Conservation (phyloP, 169 alveolate genomes). For the Ichthyophthirius multifiliis region DNA sequence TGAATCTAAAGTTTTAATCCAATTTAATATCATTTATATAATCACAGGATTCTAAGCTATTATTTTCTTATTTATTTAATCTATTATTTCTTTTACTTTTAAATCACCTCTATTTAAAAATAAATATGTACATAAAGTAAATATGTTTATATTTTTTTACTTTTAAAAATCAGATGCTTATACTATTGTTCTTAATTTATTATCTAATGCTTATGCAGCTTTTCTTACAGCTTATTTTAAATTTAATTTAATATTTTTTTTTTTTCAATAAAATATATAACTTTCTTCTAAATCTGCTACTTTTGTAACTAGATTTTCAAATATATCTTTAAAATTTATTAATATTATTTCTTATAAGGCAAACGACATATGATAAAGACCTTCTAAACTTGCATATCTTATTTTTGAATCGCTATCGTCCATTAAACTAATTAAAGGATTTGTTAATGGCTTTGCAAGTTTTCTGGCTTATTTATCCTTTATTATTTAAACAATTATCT, state of each 20-base stretch:
- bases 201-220: background rate
- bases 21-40: background rate
- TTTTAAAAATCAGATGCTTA: constrained; percentile 1
- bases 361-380: background rate
- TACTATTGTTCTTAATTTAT: background rate
- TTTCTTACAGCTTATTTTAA: background rate
- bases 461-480: background rate
- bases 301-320: constrained; percentile 5
- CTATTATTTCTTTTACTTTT: background rate
- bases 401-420: background rate
- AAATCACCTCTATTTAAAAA: background rate
- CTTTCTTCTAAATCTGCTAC: background rate
- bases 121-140: background rate
- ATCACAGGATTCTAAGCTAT: background rate
- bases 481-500: too few relatives aligned
- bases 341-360: background rate
- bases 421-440: background rate
- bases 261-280: background rate
- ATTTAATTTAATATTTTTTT: background rate
- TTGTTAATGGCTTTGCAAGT: background rate
- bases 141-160: background rate
- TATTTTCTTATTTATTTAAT: background rate
- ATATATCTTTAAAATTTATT: constrained; percentile 3
- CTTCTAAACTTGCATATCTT: background rate
- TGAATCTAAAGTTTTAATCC: constrained; percentile 5